phyloP scores from a whole-genome alignment of 202 grass and related monocot species.

The Saccharum hybrid region DNA sequence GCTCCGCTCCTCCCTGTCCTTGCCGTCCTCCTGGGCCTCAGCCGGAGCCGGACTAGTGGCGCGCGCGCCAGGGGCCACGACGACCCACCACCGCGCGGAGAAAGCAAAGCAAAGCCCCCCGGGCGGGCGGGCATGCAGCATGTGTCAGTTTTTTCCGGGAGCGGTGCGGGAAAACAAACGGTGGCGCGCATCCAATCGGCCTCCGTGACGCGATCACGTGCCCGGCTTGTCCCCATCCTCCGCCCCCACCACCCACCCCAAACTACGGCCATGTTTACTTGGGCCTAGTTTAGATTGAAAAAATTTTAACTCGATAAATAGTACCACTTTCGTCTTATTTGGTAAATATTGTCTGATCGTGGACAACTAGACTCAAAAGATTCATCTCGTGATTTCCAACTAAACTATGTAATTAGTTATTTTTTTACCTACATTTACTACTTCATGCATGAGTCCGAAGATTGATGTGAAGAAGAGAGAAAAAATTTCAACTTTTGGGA shows the following conservation, averaged over 20 bases:
- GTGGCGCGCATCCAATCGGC: conserved; percentile 14
- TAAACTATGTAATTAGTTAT: no score
- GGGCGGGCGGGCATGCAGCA: not conserved
- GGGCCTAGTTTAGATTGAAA: no score
- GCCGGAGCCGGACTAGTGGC: not conserved
- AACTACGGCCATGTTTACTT: no score
- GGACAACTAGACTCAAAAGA: no score
- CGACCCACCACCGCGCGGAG: conserved; percentile 1
- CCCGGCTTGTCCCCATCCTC: conserved; percentile 26
- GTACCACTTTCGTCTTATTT: no score
- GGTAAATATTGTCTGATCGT: no score
- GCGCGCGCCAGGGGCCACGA: conserved; percentile 7
- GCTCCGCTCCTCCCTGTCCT: not conserved
- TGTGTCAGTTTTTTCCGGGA: conserved; percentile 35
- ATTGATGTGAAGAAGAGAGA: no score
- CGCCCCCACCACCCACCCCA: not conserved
- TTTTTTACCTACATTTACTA: no score
- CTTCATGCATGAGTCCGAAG: no score
- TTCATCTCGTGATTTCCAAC: no score
- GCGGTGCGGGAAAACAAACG: not conserved
- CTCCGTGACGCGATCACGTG: conserved; percentile 52
- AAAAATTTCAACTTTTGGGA: no score
- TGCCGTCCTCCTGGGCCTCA: not conserved
- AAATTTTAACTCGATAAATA: no score
- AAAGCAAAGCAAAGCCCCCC: conserved; percentile 25